These are phyloP conservation scores for Medicago truncatula DNA, from an alignment of 306 rosid species.

Conservation along the genomic window DNA sequence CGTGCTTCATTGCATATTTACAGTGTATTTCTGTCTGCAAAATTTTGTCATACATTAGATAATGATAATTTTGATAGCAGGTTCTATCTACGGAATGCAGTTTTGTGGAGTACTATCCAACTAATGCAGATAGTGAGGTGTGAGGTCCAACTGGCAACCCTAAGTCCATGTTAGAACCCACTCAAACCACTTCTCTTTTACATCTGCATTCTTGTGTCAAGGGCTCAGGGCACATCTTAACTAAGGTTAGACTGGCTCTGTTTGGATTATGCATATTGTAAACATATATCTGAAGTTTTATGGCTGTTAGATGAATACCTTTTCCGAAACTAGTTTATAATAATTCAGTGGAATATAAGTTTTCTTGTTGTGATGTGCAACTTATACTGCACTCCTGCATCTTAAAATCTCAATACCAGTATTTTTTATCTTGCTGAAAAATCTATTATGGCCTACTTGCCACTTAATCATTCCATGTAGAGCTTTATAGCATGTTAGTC, in stretches of 20 bases:
- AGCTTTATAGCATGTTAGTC: not conserved
- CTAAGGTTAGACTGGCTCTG: slow-evolving; percentile 23
- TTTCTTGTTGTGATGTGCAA: slow-evolving; percentile 4
- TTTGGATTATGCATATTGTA: not conserved
- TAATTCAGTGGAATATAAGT: not conserved
- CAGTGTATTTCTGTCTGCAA: slow-evolving; percentile 16
- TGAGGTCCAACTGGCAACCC: not conserved
- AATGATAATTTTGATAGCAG: slow-evolving; percentile 35
- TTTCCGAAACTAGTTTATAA: slow-evolving; percentile 6
- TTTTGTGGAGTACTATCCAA: slow-evolving; percentile 13
- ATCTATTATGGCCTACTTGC: not conserved
- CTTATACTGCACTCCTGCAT: slow-evolving; percentile 1
- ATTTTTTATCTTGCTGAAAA: not conserved
- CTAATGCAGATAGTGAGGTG: slow-evolving; percentile 16
- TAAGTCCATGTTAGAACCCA: not conserved
- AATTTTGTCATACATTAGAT: not conserved
- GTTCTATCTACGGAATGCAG: slow-evolving; percentile 7
- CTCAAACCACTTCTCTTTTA: not conserved
- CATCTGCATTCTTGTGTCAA: slow-evolving; percentile 20
- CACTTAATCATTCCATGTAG: not conserved
- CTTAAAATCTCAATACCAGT: not conserved
- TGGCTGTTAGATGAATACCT: not conserved
- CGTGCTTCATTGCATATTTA: not conserved
- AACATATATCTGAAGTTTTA: slow-evolving; percentile 8
- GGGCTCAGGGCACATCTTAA: slow-evolving; percentile 15